Evolutionary conservation across 1,139 yeast genomes (phyloP).

Genomic region (Kazachstania sp.): DNA sequence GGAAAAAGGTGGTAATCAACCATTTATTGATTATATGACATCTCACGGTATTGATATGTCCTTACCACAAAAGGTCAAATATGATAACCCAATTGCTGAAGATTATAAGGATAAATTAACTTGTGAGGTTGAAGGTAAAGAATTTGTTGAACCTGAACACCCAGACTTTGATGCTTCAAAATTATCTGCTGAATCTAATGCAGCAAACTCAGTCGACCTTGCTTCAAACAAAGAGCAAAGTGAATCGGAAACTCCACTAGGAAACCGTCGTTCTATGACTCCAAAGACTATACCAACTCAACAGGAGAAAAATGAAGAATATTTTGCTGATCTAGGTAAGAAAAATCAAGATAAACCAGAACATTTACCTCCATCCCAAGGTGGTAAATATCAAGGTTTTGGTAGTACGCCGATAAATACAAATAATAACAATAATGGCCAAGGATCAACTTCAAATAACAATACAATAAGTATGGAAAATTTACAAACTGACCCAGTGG

Average conservation of each 20-base stretch:
- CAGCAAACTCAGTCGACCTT: background rate
- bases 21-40: slow-evolving; percentile 58
- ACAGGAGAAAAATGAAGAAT: slow-evolving; percentile 64
- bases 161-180: slow-evolving; percentile 33
- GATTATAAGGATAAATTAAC: slow-evolving; percentile 81
- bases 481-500: slow-evolving; percentile 78
- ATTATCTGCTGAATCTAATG: slow-evolving; percentile 8
- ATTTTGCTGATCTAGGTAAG: slow-evolving; percentile 71
- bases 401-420: slow-evolving; percentile 56
- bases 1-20: slow-evolving; percentile 92
- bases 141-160: slow-evolving; percentile 61
- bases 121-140: slow-evolving; percentile 65
- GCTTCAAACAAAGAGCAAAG: slow-evolving; percentile 11
- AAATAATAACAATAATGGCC: slow-evolving; percentile 5
- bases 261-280: slow-evolving; percentile 35
- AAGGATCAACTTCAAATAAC: slow-evolving; percentile 4
- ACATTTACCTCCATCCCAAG: slow-evolving; percentile 82
- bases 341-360: slow-evolving; percentile 68
- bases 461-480: slow-evolving; percentile 61
- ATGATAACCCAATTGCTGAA: slow-evolving; percentile 84
- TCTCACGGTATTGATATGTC: slow-evolving; percentile 63
- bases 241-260: slow-evolving; percentile 20
- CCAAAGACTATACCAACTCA: slow-evolving; percentile 34
- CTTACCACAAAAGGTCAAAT: slow-evolving; percentile 64
- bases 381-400: slow-evolving; percentile 87